Evolutionary conservation across 2,329 filamentous ascomycete species (phyloP), one percentile per base, ranked within the genome.

Genomic region (Dactylellina cionopaga): DNA sequence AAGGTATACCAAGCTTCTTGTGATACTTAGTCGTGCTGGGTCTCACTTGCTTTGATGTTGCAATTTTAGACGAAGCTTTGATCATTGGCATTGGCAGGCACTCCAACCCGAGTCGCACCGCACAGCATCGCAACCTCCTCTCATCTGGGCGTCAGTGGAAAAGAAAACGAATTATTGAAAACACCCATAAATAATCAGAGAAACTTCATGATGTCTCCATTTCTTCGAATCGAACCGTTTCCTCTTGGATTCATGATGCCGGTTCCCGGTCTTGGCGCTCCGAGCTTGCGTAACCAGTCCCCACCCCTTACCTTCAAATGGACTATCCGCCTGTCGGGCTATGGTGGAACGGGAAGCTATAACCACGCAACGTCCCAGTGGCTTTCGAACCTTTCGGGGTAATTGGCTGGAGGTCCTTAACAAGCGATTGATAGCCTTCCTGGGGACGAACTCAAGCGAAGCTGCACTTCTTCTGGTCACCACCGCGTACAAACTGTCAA

Each of bases 221-320:
- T 15, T 37, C 29, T 24, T 17, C 7, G 3, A 19, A 9, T 6
- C 15, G 15, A 46, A n/a, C 7, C 10, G 11, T 39, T 13, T 55
- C 33, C n/a, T 24, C 2, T 39, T 7, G 10, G 25, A 1, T 11
- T 29, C 19, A n/a, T 55, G 25, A 51, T 66, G 62, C 52, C 60
- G 62, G 35, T 29, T 58, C 35, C 62, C 62, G 51, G 37, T 24
- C 62, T 66, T 66, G 51, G 62, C 62, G 27, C 35, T 31, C 15
- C 9, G 41, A 39, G 62, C 62, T 66, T 66, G 62, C 62, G 62
- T 66, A 66, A 66, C 62, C 19, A 9, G 22, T 31, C 44, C 17
- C 43, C 43, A 49, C 41, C 29, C 25, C 43, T 58, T 63, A n/a
- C 37, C 62, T 66, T 31, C 29, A 51, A 39, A 47, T 37, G 51